Percentiles rank a stretch among this genome's conserved stretches.
phyloP scores from a whole-genome alignment of 305 asterid genomes.

The Rubia peregrina region DNA sequence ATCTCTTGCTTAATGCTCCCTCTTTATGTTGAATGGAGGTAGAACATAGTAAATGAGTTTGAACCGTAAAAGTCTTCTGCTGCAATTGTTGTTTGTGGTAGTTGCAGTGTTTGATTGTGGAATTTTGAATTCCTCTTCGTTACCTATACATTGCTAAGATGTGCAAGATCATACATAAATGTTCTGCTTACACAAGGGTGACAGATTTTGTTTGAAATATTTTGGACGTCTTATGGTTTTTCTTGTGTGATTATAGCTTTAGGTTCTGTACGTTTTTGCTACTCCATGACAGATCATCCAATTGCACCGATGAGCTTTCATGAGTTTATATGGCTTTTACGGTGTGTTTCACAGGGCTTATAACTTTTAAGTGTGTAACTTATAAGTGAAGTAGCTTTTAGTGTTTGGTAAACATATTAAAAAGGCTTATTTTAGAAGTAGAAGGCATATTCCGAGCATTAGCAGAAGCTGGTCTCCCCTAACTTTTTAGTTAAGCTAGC shows the following conservation, averaged over 20 bases:
- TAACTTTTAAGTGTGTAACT: too few relatives aligned
- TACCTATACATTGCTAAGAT: not conserved
- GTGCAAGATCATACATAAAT: not conserved
- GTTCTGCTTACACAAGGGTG: not conserved
- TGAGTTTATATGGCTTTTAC: not conserved
- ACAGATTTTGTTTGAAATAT: not conserved
- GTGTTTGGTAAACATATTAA: too few relatives aligned
- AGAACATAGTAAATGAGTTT: not conserved
- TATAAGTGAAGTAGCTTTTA: too few relatives aligned
- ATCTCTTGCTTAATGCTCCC: not conserved
- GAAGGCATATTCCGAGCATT: too few relatives aligned
- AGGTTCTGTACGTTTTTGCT: not conserved
- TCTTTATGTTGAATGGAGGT: too few relatives aligned
- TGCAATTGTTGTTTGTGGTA: not conserved
- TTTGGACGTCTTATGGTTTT: not conserved
- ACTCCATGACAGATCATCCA: not conserved
- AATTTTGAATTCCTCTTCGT: not conserved
- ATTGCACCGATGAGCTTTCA: not conserved
- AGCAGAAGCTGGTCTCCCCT: too few relatives aligned
- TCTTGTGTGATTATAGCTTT: not conserved
- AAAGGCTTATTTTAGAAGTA: too few relatives aligned
- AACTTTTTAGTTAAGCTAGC: too few relatives aligned
- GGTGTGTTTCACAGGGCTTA: not conserved
- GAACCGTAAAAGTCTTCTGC: not conserved
- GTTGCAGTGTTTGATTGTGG: not conserved